Evolutionary conservation across 73 alveolate genomes (phyloP).

Genomic region (Stentor roeselii): DNA sequence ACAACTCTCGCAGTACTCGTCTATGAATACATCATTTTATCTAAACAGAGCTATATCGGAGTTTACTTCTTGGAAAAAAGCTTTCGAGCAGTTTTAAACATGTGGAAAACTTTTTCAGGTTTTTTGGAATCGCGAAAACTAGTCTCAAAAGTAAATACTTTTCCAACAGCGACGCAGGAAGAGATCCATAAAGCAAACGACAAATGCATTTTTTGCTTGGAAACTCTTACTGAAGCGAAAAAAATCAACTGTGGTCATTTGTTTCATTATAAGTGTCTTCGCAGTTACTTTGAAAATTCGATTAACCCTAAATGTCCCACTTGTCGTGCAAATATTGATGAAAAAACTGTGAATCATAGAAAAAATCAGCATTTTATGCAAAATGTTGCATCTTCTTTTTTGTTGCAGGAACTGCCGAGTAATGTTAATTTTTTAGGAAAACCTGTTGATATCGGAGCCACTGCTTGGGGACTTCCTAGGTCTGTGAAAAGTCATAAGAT

Average conservation of each 20-base stretch:
- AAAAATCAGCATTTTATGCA: background rate
- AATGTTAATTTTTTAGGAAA: background rate
- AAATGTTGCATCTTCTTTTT: background rate
- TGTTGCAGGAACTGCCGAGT: background rate
- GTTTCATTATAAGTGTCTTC: conserved; percentile 1
- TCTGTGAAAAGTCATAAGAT: background rate
- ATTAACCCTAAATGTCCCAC: conserved; percentile 21
- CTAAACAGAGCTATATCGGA: background rate
- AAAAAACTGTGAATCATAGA: background rate
- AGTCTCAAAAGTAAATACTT: background rate
- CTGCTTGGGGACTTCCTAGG: conserved; percentile 14
- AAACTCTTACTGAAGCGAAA: background rate
- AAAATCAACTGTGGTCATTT: conserved; percentile 20
- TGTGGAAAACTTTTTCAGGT: background rate
- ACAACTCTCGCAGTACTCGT: background rate
- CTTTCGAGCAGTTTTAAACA: background rate
- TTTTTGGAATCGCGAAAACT: background rate
- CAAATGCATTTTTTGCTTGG: conserved; percentile 16
- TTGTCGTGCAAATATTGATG: conserved; percentile 21
- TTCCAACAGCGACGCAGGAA: background rate
- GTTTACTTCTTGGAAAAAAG: background rate
- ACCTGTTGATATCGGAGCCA: background rate
- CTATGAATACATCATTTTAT: background rate
- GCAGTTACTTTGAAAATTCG: background rate
- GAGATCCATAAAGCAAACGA: conserved; percentile 14